phyloP scores from a whole-genome alignment of 1,284 basidiomycete genomes.

The Caloboletus inedulis region DNA sequence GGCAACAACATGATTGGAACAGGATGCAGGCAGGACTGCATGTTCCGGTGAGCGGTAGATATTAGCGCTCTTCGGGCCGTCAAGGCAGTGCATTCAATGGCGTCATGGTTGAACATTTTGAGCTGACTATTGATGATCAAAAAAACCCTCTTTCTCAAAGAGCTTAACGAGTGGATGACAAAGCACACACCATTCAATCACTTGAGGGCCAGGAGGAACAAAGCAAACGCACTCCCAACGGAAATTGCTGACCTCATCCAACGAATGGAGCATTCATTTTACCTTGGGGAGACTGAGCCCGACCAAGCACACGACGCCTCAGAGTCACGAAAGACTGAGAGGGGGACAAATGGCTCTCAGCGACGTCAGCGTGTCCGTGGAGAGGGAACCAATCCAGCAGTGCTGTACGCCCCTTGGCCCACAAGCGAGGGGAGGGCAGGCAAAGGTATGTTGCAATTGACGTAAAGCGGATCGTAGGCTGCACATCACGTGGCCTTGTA shows the following conservation, averaged over 20 bases:
- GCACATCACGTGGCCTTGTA: slow-evolving; percentile 21
- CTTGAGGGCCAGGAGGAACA: slow-evolving; percentile 7
- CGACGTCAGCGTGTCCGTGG: slow-evolving; percentile 28
- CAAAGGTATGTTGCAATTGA: slow-evolving; percentile 29
- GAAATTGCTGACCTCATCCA: slow-evolving; percentile 29
- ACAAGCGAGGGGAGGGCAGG: slow-evolving; percentile 34
- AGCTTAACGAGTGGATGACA: slow-evolving; percentile 29
- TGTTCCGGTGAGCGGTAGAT: slow-evolving; percentile 31
- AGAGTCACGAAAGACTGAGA: slow-evolving; percentile 17
- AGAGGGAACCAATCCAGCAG: slow-evolving; percentile 17
- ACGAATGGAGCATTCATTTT: slow-evolving; percentile 21
- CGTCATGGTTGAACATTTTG: slow-evolving; percentile 25
- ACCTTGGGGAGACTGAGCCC: slow-evolving; percentile 7
- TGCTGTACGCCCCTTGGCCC: slow-evolving; percentile 28
- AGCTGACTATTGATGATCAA: slow-evolving; percentile 29
- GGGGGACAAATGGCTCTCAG: slow-evolving; percentile 13
- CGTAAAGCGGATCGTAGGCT: slow-evolving; percentile 28
- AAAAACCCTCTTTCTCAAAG: slow-evolving; percentile 32
- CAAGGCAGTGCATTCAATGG: slow-evolving; percentile 23
- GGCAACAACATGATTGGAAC: slow-evolving; percentile 32
- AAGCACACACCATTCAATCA: slow-evolving; percentile 15
- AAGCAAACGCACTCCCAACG: slow-evolving; percentile 13
- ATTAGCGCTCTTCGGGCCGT: slow-evolving; percentile 28
- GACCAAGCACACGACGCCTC: slow-evolving; percentile 7
- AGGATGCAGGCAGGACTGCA: slow-evolving; percentile 30